Percentiles rank a stretch among this genome's conserved stretches.
Evolutionary conservation across 2,329 filamentous ascomycete species (phyloP).

Genomic region (Aspergillus ochraceoroseus): DNA sequence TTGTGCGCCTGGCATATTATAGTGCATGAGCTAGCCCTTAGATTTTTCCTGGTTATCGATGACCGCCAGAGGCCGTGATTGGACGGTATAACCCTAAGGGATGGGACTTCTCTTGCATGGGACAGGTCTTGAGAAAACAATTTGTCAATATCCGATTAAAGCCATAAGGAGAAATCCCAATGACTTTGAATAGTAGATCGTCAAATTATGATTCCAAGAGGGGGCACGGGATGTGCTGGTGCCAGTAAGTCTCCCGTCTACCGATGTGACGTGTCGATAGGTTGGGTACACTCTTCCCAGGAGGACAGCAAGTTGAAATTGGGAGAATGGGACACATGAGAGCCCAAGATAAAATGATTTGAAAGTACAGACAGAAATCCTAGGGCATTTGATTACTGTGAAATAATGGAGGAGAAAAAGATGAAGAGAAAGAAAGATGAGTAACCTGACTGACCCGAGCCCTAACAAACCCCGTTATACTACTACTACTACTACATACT

Average conservation of each 20-base stretch:
- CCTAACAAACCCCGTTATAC: no score
- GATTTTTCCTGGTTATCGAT: background rate
- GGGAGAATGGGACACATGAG: slow-evolving; percentile 2
- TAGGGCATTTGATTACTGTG: no score
- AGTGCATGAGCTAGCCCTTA: slow-evolving; percentile 3
- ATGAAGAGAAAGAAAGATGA: no score
- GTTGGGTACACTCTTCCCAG: slow-evolving; percentile 5
- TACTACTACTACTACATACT: no score
- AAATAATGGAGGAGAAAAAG: no score
- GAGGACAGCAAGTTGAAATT: slow-evolving; percentile 4
- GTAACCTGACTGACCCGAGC: background rate
- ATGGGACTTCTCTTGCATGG: slow-evolving; percentile 12
- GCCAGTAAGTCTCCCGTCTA: slow-evolving; percentile 11
- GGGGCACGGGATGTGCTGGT: slow-evolving; percentile 9
- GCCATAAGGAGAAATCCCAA: slow-evolving; percentile 12
- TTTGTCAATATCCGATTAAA: slow-evolving; percentile 18
- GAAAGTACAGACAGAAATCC: background rate
- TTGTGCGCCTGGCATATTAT: slow-evolving; percentile 12
- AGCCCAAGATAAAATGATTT: background rate
- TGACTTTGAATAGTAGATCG: slow-evolving; percentile 15
- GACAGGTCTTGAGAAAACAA: slow-evolving; percentile 19
- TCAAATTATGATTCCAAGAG: slow-evolving; percentile 10
- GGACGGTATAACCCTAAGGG: slow-evolving; percentile 2
- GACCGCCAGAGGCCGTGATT: slow-evolving; percentile 1
- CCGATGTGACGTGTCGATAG: slow-evolving; percentile 21